phyloP scores from a whole-genome alignment of 345 rosid species.

The Adansonia digitata region DNA sequence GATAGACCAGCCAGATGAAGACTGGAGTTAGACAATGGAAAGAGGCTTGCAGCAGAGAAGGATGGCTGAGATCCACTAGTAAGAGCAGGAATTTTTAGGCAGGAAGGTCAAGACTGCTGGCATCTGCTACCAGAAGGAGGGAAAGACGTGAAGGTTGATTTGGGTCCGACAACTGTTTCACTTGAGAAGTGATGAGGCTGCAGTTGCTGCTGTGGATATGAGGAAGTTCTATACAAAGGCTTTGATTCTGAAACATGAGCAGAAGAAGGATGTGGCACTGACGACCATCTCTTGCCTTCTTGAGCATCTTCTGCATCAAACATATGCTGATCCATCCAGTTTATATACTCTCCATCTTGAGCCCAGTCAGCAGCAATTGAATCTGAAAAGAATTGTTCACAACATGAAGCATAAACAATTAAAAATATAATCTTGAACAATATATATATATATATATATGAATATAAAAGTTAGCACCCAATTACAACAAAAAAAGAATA shows the following conservation, averaged over 20 bases:
- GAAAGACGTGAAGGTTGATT: slow-evolving; percentile 71
- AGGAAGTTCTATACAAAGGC: slow-evolving; percentile 79
- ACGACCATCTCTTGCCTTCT: slow-evolving; percentile 79
- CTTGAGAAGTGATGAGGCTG: slow-evolving; percentile 60
- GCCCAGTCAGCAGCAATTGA: slow-evolving; percentile 87
- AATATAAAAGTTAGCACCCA: not conserved
- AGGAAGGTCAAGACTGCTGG: slow-evolving; percentile 54
- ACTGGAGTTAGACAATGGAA: slow-evolving; percentile 54
- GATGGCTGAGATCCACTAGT: slow-evolving; percentile 49
- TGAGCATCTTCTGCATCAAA: slow-evolving; percentile 50
- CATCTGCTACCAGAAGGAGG: slow-evolving; percentile 69
- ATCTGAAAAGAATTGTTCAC: slow-evolving; percentile 41
- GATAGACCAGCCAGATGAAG: slow-evolving; percentile 55
- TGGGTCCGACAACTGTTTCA: slow-evolving; percentile 60
- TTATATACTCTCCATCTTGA: slow-evolving; percentile 63
- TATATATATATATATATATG: too few species aligned
- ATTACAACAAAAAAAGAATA: not conserved
- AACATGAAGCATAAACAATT: not conserved
- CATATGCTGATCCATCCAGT: slow-evolving; percentile 68
- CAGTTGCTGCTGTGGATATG: slow-evolving; percentile 69
- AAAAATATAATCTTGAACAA: too few species aligned
- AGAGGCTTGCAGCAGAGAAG: slow-evolving; percentile 49
- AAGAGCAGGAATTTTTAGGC: slow-evolving; percentile 47
- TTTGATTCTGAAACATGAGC: slow-evolving; percentile 44
- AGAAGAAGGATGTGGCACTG: slow-evolving; percentile 61